Conservation (phyloP, 306 rosid species). For the Cyclanthera cordifolia region DNA sequence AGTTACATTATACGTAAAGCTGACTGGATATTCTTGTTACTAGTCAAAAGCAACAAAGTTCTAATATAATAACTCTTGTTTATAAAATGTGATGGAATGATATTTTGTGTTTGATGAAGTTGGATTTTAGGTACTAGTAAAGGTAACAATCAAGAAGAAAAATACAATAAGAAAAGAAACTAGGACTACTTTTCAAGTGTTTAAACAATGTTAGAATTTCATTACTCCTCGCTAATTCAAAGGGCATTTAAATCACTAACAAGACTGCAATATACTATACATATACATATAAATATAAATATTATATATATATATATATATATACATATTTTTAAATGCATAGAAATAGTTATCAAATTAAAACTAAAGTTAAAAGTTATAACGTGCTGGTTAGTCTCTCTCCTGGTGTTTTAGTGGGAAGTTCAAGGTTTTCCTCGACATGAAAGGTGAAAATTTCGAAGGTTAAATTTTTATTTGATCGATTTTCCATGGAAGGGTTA, state of each 20-base stretch:
- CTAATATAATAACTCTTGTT: neutral
- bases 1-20: neutral
- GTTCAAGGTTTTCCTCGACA: no score
- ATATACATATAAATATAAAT: no score
- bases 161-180: no score
- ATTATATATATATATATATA: no score
- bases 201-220: neutral
- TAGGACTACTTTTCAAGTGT: neutral
- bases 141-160: no score
- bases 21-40: neutral
- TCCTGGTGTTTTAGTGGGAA: no score
- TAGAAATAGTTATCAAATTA: no score
- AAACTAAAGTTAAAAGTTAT: neutral
- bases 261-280: neutral
- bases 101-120: neutral
- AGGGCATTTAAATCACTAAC: neutral
- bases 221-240: neutral
- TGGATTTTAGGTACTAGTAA: neutral
- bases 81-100: neutral
- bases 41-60: neutral
- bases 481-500: no score
- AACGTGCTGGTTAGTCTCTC: no score
- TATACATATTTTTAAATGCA: no score
- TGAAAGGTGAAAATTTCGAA: no score
- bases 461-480: no score